These are phyloP conservation scores for Wickerhamomyces silvicola DNA, from an alignment of 805 yeast genomes.

Conservation along the genomic window DNA sequence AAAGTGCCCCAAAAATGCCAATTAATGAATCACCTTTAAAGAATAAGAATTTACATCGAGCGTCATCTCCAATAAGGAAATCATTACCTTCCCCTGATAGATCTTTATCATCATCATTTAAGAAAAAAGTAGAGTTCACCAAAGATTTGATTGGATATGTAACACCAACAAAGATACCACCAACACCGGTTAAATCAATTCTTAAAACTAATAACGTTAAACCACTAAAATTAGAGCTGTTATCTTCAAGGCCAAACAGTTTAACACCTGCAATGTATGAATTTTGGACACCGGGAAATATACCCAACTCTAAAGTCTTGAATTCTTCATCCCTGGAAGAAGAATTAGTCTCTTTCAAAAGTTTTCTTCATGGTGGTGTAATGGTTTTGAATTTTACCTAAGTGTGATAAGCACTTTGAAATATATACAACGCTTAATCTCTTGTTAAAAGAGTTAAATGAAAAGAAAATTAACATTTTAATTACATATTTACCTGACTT, in stretches of 20 bases:
- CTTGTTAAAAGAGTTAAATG: slow-evolving; percentile 17
- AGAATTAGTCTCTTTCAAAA: slow-evolving; percentile 11
- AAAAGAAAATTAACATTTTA: slow-evolving; percentile 6
- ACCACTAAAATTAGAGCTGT: neutral
- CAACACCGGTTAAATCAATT: too few species aligned
- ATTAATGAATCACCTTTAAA: too few species aligned
- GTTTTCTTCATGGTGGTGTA: slow-evolving; percentile 18
- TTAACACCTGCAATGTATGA: slow-evolving; percentile 6
- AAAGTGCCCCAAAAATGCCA: too few species aligned
- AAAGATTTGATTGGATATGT: too few species aligned
- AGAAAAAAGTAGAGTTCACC: too few species aligned
- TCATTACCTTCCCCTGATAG: too few species aligned
- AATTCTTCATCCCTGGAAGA: slow-evolving; percentile 1
- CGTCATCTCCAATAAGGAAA: too few species aligned
- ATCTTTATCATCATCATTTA: too few species aligned
- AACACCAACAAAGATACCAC: too few species aligned
- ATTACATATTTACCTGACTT: slow-evolving; percentile 5
- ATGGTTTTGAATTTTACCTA: slow-evolving; percentile 4
- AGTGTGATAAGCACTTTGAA: slow-evolving; percentile 19
- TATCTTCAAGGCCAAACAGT: neutral
- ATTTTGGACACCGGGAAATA: slow-evolving; percentile 23
- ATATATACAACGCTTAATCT: slow-evolving; percentile 19
- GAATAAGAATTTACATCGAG: too few species aligned
- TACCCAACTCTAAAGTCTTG: slow-evolving; percentile 10
- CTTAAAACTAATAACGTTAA: slow-evolving; percentile 1